Percentiles rank a stretch among this genome's conserved stretches.
phyloP scores from a whole-genome alignment of 441 rosid species.

The Daphne laureola region DNA sequence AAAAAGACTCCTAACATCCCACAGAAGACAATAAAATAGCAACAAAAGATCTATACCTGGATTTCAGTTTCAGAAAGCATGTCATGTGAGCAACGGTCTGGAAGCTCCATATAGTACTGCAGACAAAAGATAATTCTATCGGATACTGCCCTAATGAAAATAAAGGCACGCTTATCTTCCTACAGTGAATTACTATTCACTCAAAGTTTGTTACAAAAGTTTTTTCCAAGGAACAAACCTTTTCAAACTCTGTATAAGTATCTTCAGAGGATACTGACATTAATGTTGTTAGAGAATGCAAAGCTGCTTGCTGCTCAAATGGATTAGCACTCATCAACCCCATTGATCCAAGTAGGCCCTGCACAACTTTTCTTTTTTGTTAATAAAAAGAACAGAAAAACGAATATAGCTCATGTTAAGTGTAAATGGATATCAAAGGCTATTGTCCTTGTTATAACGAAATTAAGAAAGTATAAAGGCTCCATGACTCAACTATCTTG shows the following conservation, averaged over 20 bases:
- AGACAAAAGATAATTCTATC: constrained; percentile 17
- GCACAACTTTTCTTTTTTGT: not conserved
- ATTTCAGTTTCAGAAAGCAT: constrained; percentile 76
- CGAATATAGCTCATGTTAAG: no score
- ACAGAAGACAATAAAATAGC: not conserved
- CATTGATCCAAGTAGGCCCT: constrained; percentile 72
- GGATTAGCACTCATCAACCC: constrained; percentile 72
- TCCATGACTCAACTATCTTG: no score
- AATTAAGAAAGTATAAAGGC: no score
- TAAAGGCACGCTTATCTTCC: no score
- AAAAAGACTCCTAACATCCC: not conserved
- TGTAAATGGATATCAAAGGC: no score
- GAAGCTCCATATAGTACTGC: constrained; percentile 68
- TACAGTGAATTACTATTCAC: not conserved
- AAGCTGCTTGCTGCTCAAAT: constrained; percentile 75
- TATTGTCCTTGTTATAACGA: no score
- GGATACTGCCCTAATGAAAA: constrained; percentile 4
- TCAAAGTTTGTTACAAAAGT: not conserved
- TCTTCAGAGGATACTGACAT: constrained; percentile 76
- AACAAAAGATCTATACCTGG: constrained; percentile 36
- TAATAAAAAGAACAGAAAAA: no score
- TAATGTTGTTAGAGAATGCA: constrained; percentile 66
- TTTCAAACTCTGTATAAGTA: constrained; percentile 66
- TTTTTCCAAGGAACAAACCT: constrained; percentile 37
- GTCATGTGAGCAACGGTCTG: constrained; percentile 73